phyloP scores from a whole-genome alignment of 2,329 filamentous ascomycete species.

The Pseudonectria buxi region DNA sequence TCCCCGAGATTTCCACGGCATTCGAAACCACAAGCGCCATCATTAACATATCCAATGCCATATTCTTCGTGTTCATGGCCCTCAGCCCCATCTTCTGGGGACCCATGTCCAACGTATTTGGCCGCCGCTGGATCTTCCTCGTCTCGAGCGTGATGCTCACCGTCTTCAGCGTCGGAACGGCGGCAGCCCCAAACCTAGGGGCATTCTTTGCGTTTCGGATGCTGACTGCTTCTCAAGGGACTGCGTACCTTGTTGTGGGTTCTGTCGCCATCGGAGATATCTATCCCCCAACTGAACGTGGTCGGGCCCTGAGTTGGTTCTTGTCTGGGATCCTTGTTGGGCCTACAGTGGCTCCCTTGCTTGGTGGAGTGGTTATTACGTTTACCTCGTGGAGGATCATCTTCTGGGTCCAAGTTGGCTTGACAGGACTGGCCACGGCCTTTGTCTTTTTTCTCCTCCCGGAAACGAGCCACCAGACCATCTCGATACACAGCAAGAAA shows the following conservation, averaged over 20 bases:
- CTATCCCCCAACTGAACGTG: conserved; percentile 55
- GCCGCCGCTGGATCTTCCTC: conserved; percentile 36
- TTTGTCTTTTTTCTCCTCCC: conserved; percentile 55
- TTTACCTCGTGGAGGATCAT: conserved; percentile 60
- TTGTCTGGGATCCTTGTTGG: conserved; percentile 59
- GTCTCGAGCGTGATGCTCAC: conserved; percentile 43
- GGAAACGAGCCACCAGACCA: conserved; percentile 52
- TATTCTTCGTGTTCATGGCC: conserved; percentile 68
- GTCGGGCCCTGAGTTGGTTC: conserved; percentile 61
- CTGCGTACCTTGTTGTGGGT: conserved; percentile 60
- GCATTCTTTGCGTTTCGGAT: conserved; percentile 63
- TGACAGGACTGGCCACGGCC: conserved; percentile 50
- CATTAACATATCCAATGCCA: conserved; percentile 61
- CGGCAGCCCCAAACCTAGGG: conserved; percentile 57
- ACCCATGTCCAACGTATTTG: conserved; percentile 54
- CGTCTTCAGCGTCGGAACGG: conserved; percentile 58
- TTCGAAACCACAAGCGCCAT: conserved; percentile 13
- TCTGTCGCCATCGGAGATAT: conserved; percentile 54
- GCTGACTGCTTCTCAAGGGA: conserved; percentile 64
- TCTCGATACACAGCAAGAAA: neutral
- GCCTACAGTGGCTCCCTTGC: conserved; percentile 55
- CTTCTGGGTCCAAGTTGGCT: conserved; percentile 62
- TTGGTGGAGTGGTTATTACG: conserved; percentile 64
- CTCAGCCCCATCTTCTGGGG: conserved; percentile 59
- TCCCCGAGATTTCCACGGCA: conserved; percentile 14